These are phyloP conservation scores for Drechslera avenae DNA, from an alignment of 2,329 filamentous ascomycete species.

Conservation along the genomic window DNA sequence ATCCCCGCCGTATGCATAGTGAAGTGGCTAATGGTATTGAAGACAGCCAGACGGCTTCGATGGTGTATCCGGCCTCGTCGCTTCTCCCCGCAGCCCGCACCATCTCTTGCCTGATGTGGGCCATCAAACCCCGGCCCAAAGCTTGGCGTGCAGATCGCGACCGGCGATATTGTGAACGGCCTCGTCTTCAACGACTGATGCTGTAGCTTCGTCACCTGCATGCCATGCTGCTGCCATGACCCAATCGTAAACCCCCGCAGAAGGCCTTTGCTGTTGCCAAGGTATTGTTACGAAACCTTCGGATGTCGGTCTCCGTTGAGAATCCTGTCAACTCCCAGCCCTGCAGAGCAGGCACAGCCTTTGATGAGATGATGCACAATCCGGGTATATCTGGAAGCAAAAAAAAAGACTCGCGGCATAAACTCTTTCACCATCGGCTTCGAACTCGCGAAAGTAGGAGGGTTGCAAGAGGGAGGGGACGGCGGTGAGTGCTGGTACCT, in stretches of 20 bases:
- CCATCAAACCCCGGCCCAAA: neutral
- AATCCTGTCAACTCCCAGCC: no score
- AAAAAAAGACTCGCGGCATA: no score
- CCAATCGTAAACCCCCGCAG: no score
- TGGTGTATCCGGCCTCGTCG: neutral
- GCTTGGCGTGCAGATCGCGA: conserved; percentile 17
- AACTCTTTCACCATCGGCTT: neutral
- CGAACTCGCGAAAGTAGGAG: neutral
- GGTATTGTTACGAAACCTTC: no score
- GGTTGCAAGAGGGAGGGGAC: neutral
- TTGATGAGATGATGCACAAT: no score
- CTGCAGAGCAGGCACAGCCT: no score
- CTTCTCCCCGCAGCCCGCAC: conserved; percentile 10
- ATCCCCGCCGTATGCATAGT: neutral
- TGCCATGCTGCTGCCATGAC: neutral
- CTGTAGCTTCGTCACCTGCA: conserved; percentile 5
- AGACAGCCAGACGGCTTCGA: neutral
- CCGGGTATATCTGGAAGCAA: no score
- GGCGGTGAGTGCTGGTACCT: conserved; percentile 8
- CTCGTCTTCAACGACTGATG: neutral
- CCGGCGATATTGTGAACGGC: neutral
- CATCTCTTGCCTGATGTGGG: conserved; percentile 8
- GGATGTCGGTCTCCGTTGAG: no score
- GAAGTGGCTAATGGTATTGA: neutral
- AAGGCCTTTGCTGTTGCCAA: no score